Evolutionary conservation across 2,329 filamentous ascomycete species (phyloP), one percentile per base, ranked within the genome.

Genomic region (Bisporella sp.): DNA sequence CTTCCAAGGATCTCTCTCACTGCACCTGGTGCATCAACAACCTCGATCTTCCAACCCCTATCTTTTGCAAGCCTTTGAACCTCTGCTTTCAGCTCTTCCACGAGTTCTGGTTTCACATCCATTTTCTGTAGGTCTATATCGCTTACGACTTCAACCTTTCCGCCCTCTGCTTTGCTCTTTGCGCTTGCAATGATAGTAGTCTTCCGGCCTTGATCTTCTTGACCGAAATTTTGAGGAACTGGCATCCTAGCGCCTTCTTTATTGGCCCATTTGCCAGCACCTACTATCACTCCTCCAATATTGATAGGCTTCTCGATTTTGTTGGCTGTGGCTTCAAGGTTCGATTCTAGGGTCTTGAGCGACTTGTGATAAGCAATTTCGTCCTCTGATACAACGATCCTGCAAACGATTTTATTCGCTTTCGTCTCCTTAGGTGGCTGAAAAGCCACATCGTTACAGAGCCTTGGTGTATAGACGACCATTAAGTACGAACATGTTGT

Each of bases 401-500:
- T 73, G 62, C 85, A 89, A 45, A 75, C 71, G 46, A 89, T 82
- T 2, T 71, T 60, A 62, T 87, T 76, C 2, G 82, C 75, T 52
- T 79, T 76, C 54, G 81, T 81, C 53, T 84, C 77, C 57, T 82
- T 78, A 0, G 83, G 81, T 3, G 84, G 84, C 49, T 81, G 71
- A 63, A 89, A 89, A 2, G 85, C 84, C n/a, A 85, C 76, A 58
- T 89, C 85, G 63, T 82, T 81, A 67, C 85, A 89, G n/a, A 89
- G 75, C 7, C 84, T 76, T 1, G 84, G 82, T 0, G 85, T 89
- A 62, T 88, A 82, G 49, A 89, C 78, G 6, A 87, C 78, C 82
- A 89, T 85, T 41, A 87, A 69, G 59, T 89, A 89, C 31, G 82
- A 78, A 65, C 85, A 89, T 28, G 82, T 88, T 35, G 76, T 78